Base-by-base conservation (phyloP, 2,329 filamentous ascomycete species). In the Penicillium sp. region DNA sequence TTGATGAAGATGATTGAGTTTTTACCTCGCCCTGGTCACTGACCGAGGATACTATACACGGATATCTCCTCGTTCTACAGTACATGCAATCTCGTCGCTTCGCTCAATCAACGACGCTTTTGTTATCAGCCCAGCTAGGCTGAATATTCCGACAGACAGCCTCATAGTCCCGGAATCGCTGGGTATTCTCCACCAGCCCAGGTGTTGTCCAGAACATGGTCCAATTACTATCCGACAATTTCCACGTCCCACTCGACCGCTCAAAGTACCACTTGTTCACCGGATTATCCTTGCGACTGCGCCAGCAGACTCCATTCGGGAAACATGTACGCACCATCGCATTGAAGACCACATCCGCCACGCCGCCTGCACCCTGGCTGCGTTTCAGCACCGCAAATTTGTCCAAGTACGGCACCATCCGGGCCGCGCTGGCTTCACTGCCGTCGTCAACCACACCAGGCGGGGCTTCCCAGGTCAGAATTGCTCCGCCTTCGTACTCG, bases 231-330 rank as follows among this genome's bases (percentile, higher is more conserved):
- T 85, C 87, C 0, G 84, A 82, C 39, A 99, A 78, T 78, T 96
- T 95, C 83, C 88, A 90, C 2, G 88, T 93, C 0, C 95, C 95
- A 50, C 85, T 81, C 2, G 91, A 91, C 50, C 95, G 84, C 77
- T 99, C 95, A 77, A 98, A 97, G 75, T 99, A 99, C 95, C 95
- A 99, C 74, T 97, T 97, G 73, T 99, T 99, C 4, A 99, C 95
- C 0, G 93, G 94, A 71, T 99, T 98, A 72, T 93, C 87, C 71
- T 89, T 90, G 54, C 95, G 83, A 73, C 91, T 96, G 58, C 93
- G 84, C 95, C 95, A 99, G 71, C 93, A 96, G 1, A 98, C 90
- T 0, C 95, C 95, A 2, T 86, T 78, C 0, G 93, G 93, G 67
- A 98, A 96, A 69, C 93, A 96, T 20, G 89, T 87, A 31, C 90